Evolutionary conservation across 108 stramenopile genomes (phyloP), one percentile per base, ranked within the genome.

Genomic region (Mediolabrus comicus): DNA sequence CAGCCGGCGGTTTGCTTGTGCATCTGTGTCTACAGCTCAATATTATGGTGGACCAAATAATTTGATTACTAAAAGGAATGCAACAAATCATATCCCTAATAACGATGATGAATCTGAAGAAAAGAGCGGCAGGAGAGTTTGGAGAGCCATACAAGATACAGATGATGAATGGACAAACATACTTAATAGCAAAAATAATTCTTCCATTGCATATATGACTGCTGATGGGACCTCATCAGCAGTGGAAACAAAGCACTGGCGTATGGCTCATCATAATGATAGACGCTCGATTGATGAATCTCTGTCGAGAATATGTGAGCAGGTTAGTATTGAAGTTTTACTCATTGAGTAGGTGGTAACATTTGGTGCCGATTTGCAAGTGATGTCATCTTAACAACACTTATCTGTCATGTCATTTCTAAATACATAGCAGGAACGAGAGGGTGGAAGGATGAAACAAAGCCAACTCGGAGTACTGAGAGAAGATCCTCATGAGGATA

Each of bases 401-500:
- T 31, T 41, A 8, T 9, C 24, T 56, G 28, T 24, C 22, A 57
- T 22, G 41, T 53, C 61, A 38, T 19, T 1, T 57, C n/a, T 16
- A 28, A 26, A 9, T 58, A 26, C 36, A 17, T 9, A 53, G 43
- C 89, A 90, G 80, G 92, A 93, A 61, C 39, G 74, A 36, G 65
- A 79, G 25, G 88, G 90, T 10, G 86, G 90, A 32, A 61, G 90
- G 35, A 85, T 88, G 87, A 80, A 79, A 68, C 62, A 76, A 28
- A 77, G 66, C 16, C 88, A 91, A 38, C 67, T 84, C 17, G 91
- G 91, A 27, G 91, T 95, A 0, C 49, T 95, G 60, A 76, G 88
- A 19, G 90, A 88, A 73, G 95, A 96, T 81, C 94, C 95, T n/a
- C 79, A 82, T 16, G 89, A 90, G 51, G 97, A 98, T 67, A 92